Evolutionary conservation across 1,139 yeast genomes (phyloP).

Genomic region (Kodamaea sp.): DNA sequence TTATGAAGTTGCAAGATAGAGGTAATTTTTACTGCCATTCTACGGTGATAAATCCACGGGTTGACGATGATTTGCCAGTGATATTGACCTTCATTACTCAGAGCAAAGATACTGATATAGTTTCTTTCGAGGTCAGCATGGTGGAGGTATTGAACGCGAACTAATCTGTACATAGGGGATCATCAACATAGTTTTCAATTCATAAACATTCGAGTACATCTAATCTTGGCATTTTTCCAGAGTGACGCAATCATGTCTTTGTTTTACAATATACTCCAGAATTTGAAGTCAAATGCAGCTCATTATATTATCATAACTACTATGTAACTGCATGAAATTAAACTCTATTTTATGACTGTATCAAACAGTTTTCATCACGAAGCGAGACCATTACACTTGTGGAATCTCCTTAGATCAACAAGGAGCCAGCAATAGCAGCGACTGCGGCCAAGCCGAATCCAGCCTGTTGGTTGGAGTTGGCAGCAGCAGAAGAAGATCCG

Average conservation of each 20-base stretch:
- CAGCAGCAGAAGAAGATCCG: constrained; percentile 10
- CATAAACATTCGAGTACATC: too few species aligned
- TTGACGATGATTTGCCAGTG: constrained; percentile 22
- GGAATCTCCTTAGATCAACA: constrained; percentile 21
- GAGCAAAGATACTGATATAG: constrained; percentile 4
- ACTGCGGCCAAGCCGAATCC: constrained; percentile 23
- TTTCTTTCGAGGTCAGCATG: constrained; percentile 5
- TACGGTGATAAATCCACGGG: constrained; percentile 16
- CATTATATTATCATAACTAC: too few species aligned
- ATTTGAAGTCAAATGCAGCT: too few species aligned
- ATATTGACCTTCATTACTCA: constrained; percentile 27
- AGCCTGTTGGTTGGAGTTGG: constrained; percentile 10
- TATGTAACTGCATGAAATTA: too few species aligned
- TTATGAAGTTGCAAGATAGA: constrained; percentile 8
- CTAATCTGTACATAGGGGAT: too few species aligned
- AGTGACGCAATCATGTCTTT: too few species aligned
- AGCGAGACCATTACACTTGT: background rate
- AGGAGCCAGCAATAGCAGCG: constrained; percentile 27
- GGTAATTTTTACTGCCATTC: constrained; percentile 22
- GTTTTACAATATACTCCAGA: too few species aligned
- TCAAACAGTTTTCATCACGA: constrained; percentile 4
- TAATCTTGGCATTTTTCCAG: too few species aligned
- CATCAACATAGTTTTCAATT: too few species aligned
- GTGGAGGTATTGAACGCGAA: constrained; percentile 3
- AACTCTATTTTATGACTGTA: too few species aligned